Percentiles rank a stretch among this genome's conserved stretches.
Conservation (phyloP, 225 moss, liverwort and hornwort species). For the Thuidium tamariscinum region DNA sequence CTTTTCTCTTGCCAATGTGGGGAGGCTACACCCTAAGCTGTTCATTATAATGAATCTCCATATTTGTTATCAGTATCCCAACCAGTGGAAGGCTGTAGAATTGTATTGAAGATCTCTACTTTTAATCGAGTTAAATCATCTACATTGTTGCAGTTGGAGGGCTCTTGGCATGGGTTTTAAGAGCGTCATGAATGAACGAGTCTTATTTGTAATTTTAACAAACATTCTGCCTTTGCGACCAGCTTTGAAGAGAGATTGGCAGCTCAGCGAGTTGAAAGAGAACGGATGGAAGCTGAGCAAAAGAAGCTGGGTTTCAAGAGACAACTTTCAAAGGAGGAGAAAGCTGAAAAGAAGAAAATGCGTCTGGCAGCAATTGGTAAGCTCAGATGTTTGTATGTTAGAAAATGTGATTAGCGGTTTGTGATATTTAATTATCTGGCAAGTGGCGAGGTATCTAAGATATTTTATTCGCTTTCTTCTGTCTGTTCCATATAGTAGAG, state of each 20-base stretch:
- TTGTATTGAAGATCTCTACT: not conserved
- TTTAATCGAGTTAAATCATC: not conserved
- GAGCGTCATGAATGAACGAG: not conserved
- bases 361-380: slow-evolving; percentile 95
- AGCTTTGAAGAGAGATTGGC: slow-evolving; percentile 95
- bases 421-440: not conserved
- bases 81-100: not conserved
- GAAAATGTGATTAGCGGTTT: not conserved
- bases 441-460: not conserved
- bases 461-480: not conserved
- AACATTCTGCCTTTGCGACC: not conserved
- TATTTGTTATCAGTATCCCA: not conserved
- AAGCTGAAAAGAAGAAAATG: slow-evolving; percentile 73
- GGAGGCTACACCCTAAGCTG: not conserved
- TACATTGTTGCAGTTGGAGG: not conserved
- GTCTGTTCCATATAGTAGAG: no score
- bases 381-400: not conserved
- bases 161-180: not conserved
- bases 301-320: slow-evolving; percentile 60
- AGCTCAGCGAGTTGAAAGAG: slow-evolving; percentile 69
- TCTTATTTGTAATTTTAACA: not conserved
- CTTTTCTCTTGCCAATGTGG: not conserved
- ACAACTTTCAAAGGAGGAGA: slow-evolving; percentile 67
- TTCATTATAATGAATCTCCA: not conserved
- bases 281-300: slow-evolving; percentile 60